Evolutionary conservation across 805 yeast species (phyloP).

Genomic region (Priceomyces fermenticarens): DNA sequence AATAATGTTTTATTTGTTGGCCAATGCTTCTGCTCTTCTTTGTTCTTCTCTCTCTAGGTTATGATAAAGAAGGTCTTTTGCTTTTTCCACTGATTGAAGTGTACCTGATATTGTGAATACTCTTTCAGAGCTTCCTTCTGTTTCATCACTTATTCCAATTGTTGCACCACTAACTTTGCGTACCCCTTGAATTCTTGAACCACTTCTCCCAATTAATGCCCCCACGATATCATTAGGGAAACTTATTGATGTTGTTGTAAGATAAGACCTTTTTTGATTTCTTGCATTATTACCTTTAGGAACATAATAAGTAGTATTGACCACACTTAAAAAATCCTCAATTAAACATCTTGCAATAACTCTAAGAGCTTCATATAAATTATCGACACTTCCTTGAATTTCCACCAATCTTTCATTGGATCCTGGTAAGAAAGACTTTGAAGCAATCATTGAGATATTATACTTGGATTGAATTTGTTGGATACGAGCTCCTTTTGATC

Average conservation of each 20-base stretch:
- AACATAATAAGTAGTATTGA: constrained; percentile 61
- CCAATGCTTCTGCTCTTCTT: constrained; percentile 29
- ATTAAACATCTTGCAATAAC: constrained; percentile 67
- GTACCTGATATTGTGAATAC: constrained; percentile 70
- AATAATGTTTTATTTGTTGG: constrained; percentile 4
- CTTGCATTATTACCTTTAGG: constrained; percentile 36
- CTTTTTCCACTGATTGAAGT: constrained; percentile 52
- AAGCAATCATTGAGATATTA: constrained; percentile 79
- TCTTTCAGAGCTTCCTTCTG: constrained; percentile 61
- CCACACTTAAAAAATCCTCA: constrained; percentile 68
- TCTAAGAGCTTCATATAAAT: constrained; percentile 55
- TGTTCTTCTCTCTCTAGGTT: constrained; percentile 58
- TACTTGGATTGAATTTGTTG: constrained; percentile 70
- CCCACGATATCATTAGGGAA: constrained; percentile 86
- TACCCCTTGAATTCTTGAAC: constrained; percentile 82
- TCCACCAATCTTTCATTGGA: constrained; percentile 86
- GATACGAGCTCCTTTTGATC: constrained; percentile 77
- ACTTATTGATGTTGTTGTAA: constrained; percentile 40
- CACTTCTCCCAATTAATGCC: constrained; percentile 83
- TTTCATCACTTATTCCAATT: constrained; percentile 71
- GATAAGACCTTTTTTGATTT: constrained; percentile 5
- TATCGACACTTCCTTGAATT: constrained; percentile 72
- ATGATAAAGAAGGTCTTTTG: constrained; percentile 54
- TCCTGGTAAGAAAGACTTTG: constrained; percentile 76
- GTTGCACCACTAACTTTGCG: constrained; percentile 75